Percentiles rank a stretch among this genome's conserved stretches.
Conservation (phyloP, 2,329 filamentous ascomycete species). For the Lithohypha guttulata region DNA sequence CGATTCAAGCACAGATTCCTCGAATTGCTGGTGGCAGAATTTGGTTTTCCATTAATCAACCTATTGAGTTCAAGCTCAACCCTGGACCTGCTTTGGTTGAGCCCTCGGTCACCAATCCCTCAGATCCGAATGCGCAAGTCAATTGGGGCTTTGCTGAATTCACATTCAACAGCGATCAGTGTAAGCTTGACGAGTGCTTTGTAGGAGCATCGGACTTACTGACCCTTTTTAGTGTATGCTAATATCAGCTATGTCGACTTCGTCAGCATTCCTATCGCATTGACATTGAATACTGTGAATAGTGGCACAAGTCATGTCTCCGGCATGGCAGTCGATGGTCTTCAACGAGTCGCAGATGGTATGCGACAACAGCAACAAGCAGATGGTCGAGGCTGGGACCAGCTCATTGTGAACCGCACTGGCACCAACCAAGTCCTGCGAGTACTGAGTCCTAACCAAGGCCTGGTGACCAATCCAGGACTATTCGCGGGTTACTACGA, state of each 20-base stretch:
- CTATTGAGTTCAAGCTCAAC: conserved; percentile 60
- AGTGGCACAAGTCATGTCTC: conserved; percentile 41
- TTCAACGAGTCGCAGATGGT: conserved; percentile 44
- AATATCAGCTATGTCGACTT: conserved; percentile 72
- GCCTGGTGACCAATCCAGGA: conserved; percentile 30
- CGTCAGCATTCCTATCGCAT: conserved; percentile 51
- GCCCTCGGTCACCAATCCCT: conserved; percentile 57
- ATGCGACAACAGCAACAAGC: conserved; percentile 44
- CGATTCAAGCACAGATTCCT: conserved; percentile 53
- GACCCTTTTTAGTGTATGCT: too few relatives aligned
- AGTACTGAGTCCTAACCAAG: conserved; percentile 34
- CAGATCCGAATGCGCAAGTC: conserved; percentile 51
- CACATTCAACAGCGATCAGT: conserved; percentile 50
- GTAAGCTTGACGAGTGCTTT: too few relatives aligned
- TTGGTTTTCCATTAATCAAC: conserved; percentile 55
- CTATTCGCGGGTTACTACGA: conserved; percentile 44
- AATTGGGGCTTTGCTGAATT: conserved; percentile 61
- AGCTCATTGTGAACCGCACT: conserved; percentile 39
- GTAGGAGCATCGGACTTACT: too few relatives aligned
- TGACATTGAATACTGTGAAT: conserved; percentile 37
- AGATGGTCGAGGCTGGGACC: conserved; percentile 53
- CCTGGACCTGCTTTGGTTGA: conserved; percentile 63
- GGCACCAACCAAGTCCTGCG: conserved; percentile 26
- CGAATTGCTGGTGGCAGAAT: conserved; percentile 60
- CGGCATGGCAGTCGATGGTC: conserved; percentile 48